Conservation (phyloP, 371 early-diverging fungal species). For the Polyrhizophydium stewartii region DNA sequence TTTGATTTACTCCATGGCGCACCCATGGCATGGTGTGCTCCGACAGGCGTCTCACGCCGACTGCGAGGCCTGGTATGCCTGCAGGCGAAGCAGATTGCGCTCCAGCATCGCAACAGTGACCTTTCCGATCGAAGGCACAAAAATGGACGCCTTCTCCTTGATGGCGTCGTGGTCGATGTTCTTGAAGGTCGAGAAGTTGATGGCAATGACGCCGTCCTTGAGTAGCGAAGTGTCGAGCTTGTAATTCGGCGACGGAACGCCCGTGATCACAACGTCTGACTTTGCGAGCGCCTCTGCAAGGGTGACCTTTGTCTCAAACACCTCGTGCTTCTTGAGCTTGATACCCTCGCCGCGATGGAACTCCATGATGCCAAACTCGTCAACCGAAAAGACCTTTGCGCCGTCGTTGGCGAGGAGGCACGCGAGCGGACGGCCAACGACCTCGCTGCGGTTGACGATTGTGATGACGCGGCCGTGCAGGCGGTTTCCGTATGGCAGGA, state of each 20-base stretch:
- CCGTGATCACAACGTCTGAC: slow-evolving; percentile 95
- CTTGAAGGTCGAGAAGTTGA: slow-evolving; percentile 90
- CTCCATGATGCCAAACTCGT: slow-evolving; percentile 82
- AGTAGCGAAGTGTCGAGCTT: slow-evolving; percentile 77
- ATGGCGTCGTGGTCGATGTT: slow-evolving; percentile 88
- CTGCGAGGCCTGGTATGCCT: slow-evolving; percentile 26
- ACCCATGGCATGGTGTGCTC: no score
- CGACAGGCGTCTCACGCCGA: no score
- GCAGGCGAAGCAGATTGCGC: slow-evolving; percentile 82
- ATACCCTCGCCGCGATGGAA: slow-evolving; percentile 83
- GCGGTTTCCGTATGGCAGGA: slow-evolving; percentile 89
- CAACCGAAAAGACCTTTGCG: slow-evolving; percentile 92
- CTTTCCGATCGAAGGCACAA: slow-evolving; percentile 94
- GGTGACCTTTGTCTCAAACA: slow-evolving; percentile 63
- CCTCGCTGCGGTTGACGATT: slow-evolving; percentile 92
- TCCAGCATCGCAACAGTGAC: slow-evolving; percentile 96
- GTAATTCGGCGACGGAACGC: slow-evolving; percentile 85
- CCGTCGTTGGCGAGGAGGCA: slow-evolving; percentile 96
- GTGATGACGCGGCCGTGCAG: slow-evolving; percentile 92
- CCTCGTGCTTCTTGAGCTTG: slow-evolving; percentile 72
- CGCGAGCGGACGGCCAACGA: slow-evolving; percentile 97
- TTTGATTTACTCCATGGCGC: no score
- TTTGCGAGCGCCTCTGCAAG: slow-evolving; percentile 74
- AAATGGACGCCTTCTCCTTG: slow-evolving; percentile 84
- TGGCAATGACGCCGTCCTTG: slow-evolving; percentile 91